phyloP scores from a whole-genome alignment of 768 basidiomycete genomes.

The Suillus sp. region DNA sequence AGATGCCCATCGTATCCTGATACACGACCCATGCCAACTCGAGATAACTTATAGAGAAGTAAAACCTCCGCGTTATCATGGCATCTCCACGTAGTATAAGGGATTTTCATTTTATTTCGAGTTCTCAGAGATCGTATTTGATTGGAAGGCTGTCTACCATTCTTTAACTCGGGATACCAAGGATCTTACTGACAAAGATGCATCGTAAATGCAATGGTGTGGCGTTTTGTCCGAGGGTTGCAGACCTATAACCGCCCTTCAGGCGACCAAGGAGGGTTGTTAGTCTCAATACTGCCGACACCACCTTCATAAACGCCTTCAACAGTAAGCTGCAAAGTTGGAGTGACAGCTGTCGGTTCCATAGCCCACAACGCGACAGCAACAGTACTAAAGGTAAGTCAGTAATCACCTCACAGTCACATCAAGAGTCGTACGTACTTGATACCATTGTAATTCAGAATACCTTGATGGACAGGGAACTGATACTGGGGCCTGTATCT shows the following conservation, averaged over 20 bases:
- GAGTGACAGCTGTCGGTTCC: conserved; percentile 49
- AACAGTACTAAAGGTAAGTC: conserved; percentile 42
- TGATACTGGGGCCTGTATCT: conserved; percentile 67
- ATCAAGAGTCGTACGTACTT: conserved; percentile 53
- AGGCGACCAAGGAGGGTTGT: conserved; percentile 62
- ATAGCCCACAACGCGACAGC: conserved; percentile 73
- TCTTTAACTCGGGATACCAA: neutral
- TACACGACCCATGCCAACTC: neutral
- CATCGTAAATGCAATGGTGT: neutral
- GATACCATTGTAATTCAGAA: conserved; percentile 67
- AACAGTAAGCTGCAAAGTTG: conserved; percentile 53
- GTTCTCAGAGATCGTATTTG: neutral
- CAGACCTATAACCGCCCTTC: neutral
- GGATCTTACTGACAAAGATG: neutral
- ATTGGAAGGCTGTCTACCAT: neutral
- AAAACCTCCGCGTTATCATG: neutral
- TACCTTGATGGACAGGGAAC: conserved; percentile 85
- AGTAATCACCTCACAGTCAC: neutral
- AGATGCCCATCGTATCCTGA: neutral
- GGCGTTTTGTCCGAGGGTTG: neutral
- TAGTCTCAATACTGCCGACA: conserved; percentile 52
- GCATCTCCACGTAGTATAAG: neutral
- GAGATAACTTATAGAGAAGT: neutral
- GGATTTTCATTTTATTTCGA: neutral
- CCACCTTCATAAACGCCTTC: conserved; percentile 68